Evolutionary conservation across 2,329 filamentous ascomycete genomes (phyloP), one percentile per base, ranked within the genome.

Genomic region (Coniochaeta pulveracea): DNA sequence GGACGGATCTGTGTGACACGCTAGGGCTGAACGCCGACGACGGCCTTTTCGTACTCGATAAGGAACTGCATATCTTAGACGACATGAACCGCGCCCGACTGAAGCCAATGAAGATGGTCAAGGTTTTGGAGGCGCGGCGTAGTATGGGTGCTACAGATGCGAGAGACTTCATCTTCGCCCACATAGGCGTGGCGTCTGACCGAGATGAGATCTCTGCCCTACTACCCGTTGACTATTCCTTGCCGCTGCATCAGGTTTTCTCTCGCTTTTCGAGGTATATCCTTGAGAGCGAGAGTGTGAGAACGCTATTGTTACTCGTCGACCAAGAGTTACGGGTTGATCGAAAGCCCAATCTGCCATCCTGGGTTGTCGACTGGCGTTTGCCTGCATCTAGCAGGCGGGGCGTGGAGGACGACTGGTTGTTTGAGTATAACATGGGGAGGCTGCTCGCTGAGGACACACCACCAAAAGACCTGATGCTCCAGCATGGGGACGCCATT

Each of bases 81-180:
- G 35, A 29, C 18, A 38, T 38, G 36, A 38, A 38, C 17, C 23
- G 23, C 4, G 19, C 36, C 6, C 14, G 29, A 4, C 19, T 19
- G 5, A 24, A 25, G n/a, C 33, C 35, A 3, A 33, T 29, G 11
- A 33, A 22, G 11, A 27, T 40, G 25, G 19, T 37, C 10, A 16
- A 12, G 10, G 29, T 40, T 10, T 31, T 40, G 19, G 18, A 36
- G 19, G 21, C 34, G 10, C 33, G 36, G 17, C 34, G 38, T 6
- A 36, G 38, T 7, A 18, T 38, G 12, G 38, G 38, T 10, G 38
- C 38, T 21, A 36, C 33, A 11, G 36, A 38, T 24, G 27, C 38
- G 5, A 33, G 36, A n/a, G 38, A 40, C 27, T 34, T 38, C 22
- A 32, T 38, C 3, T 40, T 31, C 22, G 36, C 34, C 3, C 36